Conservation (phyloP, 305 asterid genomes). For the Fraxinus ornus region DNA sequence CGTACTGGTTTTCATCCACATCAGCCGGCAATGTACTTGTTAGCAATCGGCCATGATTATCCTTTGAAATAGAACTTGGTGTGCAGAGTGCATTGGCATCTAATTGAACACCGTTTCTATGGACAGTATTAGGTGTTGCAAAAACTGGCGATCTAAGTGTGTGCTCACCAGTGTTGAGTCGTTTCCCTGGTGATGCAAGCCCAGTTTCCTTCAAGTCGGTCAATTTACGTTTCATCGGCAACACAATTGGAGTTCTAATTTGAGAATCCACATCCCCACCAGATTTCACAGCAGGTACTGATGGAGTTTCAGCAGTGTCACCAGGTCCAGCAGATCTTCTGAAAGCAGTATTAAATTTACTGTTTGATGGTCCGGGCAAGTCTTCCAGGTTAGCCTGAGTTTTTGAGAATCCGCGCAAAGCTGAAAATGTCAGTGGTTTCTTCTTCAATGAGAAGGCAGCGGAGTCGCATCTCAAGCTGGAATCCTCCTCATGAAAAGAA, state of each 20-base stretch:
- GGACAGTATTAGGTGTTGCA: constrained; percentile 48
- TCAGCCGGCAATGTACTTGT: constrained; percentile 45
- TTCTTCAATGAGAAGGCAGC: constrained; percentile 52
- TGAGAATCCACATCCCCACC: constrained; percentile 52
- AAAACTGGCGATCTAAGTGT: constrained; percentile 54
- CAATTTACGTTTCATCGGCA: constrained; percentile 84
- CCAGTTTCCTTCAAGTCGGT: constrained; percentile 66
- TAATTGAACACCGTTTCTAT: constrained; percentile 51
- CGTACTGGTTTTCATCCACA: constrained; percentile 48
- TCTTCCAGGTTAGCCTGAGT: constrained; percentile 44
- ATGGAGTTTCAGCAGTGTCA: constrained; percentile 52
- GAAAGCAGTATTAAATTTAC: constrained; percentile 37
- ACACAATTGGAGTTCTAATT: constrained; percentile 68
- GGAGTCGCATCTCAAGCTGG: constrained; percentile 50
- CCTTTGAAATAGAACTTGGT: constrained; percentile 49
- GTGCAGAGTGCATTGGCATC: constrained; percentile 53
- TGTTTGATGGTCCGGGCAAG: constrained; percentile 45
- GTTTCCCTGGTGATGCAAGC: constrained; percentile 51
- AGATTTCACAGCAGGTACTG: constrained; percentile 43
- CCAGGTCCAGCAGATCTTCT: constrained; percentile 39
- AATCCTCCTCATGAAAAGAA: constrained; percentile 42
- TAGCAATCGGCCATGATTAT: constrained; percentile 43
- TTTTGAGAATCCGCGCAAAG: constrained; percentile 42
- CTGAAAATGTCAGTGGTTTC: constrained; percentile 45
- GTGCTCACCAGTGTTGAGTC: constrained; percentile 71